A percentile compares a stretch with the other conserved stretches of the same genome.
Conservation (phyloP, 352 stramenopile species). For the Globisporangium alternatum region DNA sequence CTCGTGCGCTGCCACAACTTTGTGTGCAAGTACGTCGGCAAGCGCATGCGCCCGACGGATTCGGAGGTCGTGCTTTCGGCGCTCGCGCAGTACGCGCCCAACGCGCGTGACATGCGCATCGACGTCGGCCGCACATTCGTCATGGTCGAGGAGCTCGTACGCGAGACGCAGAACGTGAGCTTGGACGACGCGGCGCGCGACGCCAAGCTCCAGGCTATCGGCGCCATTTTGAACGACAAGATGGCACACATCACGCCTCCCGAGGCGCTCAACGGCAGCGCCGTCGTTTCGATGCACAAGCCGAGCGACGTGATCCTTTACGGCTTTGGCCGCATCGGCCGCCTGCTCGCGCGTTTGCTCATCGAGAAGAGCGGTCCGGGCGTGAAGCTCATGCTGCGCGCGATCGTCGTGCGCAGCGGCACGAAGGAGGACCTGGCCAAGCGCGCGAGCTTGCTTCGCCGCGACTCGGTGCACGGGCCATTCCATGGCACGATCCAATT, state of each 20-base stretch:
- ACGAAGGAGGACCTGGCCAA: slow-evolving; percentile 83
- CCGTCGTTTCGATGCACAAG: slow-evolving; percentile 39
- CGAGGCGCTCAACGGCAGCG: slow-evolving; percentile 4
- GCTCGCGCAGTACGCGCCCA: slow-evolving; percentile 51
- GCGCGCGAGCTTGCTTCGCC: slow-evolving; percentile 76
- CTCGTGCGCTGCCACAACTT: slow-evolving; percentile 82
- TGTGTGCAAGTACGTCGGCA: slow-evolving; percentile 84
- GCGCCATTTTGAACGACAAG: slow-evolving; percentile 52
- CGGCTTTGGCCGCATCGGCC: slow-evolving; percentile 86
- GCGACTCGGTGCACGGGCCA: slow-evolving; percentile 84
- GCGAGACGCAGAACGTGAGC: slow-evolving; percentile 37
- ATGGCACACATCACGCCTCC: slow-evolving; percentile 42
- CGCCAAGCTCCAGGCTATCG: slow-evolving; percentile 44
- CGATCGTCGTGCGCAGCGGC: slow-evolving; percentile 85
- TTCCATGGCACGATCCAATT: slow-evolving; percentile 84
- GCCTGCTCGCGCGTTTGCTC: slow-evolving; percentile 68
- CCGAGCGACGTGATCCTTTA: slow-evolving; percentile 84
- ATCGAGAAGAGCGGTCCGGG: slow-evolving; percentile 85
- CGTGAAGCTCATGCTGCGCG: slow-evolving; percentile 86
- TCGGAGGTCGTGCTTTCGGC: slow-evolving; percentile 72
- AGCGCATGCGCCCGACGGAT: slow-evolving; percentile 67
- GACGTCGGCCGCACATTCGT: slow-evolving; percentile 76
- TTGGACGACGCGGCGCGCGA: slow-evolving; percentile 32
- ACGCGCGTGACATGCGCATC: slow-evolving; percentile 69
- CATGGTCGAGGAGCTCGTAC: slow-evolving; percentile 57